Evolutionary conservation across 805 yeast species (phyloP).

Genomic region (Yarrowia sp.): DNA sequence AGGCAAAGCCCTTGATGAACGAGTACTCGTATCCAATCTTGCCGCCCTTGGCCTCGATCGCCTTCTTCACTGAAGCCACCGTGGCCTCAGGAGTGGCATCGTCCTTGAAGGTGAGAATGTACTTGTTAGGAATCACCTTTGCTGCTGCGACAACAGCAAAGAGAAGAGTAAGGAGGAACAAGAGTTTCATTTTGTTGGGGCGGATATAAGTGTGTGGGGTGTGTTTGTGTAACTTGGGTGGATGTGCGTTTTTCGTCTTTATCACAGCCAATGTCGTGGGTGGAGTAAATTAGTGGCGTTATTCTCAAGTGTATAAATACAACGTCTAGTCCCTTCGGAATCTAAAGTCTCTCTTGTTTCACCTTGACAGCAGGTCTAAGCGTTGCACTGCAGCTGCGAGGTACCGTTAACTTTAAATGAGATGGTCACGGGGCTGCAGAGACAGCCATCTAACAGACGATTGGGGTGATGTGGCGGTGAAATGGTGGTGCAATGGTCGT

Average conservation of each 20-base stretch:
- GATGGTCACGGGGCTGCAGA: too few species aligned
- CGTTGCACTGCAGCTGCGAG: not conserved
- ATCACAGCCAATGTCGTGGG: too few species aligned
- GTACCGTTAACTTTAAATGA: not conserved
- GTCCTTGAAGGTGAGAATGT: conserved; percentile 15
- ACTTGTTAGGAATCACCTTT: conserved; percentile 8
- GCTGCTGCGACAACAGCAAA: not conserved
- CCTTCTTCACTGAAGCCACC: not conserved
- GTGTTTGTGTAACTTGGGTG: not conserved
- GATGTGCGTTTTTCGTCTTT: not conserved
- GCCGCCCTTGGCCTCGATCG: conserved; percentile 8
- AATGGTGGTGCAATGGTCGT: too few species aligned
- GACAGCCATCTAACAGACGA: too few species aligned
- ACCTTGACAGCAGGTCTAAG: conserved; percentile 1
- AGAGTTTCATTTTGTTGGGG: not conserved
- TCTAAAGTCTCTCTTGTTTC: not conserved
- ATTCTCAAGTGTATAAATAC: not conserved
- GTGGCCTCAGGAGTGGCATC: conserved; percentile 2
- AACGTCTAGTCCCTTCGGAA: not conserved
- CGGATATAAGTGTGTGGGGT: not conserved
- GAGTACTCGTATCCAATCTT: conserved; percentile 16
- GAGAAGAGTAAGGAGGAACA: not conserved
- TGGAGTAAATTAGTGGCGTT: too few species aligned
- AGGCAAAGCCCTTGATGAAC: conserved; percentile 22
- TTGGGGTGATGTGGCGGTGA: too few species aligned